These are phyloP conservation scores for Cavenderia fasciculata DNA, from an alignment of 78 protist species.

Conservation along the genomic window DNA sequence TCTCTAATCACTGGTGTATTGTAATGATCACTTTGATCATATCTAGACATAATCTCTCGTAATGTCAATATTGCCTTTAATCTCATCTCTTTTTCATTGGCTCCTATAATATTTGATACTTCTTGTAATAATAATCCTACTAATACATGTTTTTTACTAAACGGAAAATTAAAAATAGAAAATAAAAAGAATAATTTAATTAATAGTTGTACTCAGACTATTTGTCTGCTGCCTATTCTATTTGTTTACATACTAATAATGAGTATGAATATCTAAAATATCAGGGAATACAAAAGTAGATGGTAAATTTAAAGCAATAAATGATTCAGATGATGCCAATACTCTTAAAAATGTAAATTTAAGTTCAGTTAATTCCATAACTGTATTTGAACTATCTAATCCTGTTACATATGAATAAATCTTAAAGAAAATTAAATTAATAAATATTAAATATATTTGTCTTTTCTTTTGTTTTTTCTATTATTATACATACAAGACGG, in stretches of 20 bases:
- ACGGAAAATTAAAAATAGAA: no score
- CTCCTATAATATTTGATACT: slow-evolving; percentile 1
- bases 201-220: no score
- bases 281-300: slow-evolving; percentile 1
- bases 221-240: no score
- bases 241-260: neutral
- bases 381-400: slow-evolving; percentile 3
- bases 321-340: slow-evolving; percentile 21
- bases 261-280: neutral
- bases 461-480: neutral
- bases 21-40: slow-evolving; percentile 3
- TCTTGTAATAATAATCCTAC: slow-evolving; percentile 73
- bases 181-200: neutral
- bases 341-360: slow-evolving; percentile 54
- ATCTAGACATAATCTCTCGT: slow-evolving; percentile 25
- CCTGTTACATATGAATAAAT: slow-evolving; percentile 27
- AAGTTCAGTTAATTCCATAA: slow-evolving; percentile 41
- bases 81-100: slow-evolving; percentile 35
- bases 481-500: slow-evolving; percentile 8
- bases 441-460: neutral
- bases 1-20: slow-evolving; percentile 53
- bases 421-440: neutral
- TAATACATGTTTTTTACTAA: slow-evolving; percentile 49
- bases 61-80: slow-evolving; percentile 18
- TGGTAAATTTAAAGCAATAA: slow-evolving; percentile 67